Evolutionary conservation across 306 rosid genomes (phyloP).

Genomic region (Lotus japonicus): DNA sequence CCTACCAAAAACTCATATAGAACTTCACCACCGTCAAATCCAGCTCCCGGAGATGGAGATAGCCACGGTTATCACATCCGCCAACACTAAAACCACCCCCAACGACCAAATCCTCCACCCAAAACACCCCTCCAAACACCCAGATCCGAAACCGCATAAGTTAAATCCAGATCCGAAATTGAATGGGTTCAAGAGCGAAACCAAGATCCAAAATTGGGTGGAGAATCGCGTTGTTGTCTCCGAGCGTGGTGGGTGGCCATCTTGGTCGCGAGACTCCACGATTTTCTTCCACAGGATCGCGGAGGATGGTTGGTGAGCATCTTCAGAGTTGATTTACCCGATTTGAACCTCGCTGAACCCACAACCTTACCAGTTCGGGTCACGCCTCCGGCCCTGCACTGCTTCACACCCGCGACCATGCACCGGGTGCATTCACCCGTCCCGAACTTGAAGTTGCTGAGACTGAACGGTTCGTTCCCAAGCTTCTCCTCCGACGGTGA

Average conservation of each 20-base stretch:
- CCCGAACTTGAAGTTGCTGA: conserved; percentile 31
- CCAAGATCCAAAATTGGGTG: too few relatives aligned
- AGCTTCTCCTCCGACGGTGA: conserved; percentile 49
- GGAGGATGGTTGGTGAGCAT: conserved; percentile 86
- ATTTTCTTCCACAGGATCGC: conserved; percentile 64
- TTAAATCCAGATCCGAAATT: too few relatives aligned
- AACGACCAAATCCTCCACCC: too few relatives aligned
- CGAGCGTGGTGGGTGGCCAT: conserved; percentile 81
- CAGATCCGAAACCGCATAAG: too few relatives aligned
- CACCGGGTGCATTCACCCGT: conserved; percentile 48
- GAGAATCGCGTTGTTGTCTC: conserved; percentile 29
- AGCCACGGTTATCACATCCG: too few relatives aligned
- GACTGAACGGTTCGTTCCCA: conserved; percentile 64
- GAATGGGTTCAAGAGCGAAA: too few relatives aligned
- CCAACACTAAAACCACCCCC: too few relatives aligned
- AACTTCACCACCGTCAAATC: too few relatives aligned
- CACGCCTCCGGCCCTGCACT: conserved; percentile 69
- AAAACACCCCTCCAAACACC: too few relatives aligned
- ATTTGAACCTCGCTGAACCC: neutral
- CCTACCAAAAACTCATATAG: too few relatives aligned
- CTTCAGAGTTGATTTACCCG: conserved; percentile 37
- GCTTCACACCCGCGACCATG: conserved; percentile 76
- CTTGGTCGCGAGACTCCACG: conserved; percentile 61
- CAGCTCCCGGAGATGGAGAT: too few relatives aligned
- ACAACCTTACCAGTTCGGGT: conserved; percentile 34